Evolutionary conservation across 2,329 filamentous ascomycete genomes (phyloP), one percentile per base, ranked within the genome.

Genomic region (Aureobasidium sp.): DNA sequence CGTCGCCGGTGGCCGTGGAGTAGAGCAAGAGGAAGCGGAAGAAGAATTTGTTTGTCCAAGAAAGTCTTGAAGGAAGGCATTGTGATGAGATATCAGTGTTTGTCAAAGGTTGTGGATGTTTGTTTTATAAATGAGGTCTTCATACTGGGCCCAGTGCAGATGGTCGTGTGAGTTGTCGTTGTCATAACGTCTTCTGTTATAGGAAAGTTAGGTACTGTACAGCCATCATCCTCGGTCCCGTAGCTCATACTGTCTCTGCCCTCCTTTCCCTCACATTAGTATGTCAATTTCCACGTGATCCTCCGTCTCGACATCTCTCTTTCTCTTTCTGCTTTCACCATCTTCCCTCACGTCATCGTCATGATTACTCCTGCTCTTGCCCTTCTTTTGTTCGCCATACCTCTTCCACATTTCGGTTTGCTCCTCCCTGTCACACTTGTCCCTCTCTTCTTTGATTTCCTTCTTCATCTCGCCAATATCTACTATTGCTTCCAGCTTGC

Each of bases 381-480:
- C 17, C 17, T 49, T 49, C 6, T 6, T 22, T 11, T 7, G 17
- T 49, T 33, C 27, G 17, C 29, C 3, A 9, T 33, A 19, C 9
- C 8, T 33, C 6, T n/a, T 49, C 9, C 29, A 33, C 29, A 49
- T 6, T 9, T n/a, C 17, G 4, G 33, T 5, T 6, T 19, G 9
- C 17, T 49, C 47, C 5, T 49, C 11, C 33, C 11, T 24, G 12
- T 37, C 33, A 7, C 47, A 39, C 5, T 17, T 22, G 17, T 52
- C 49, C 31, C 15, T 50, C 31, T 33, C 31, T 27, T 35, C 27
- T 12, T 22, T 12, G 0, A 52, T 17, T 1, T 39, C 19, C 2
- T 39, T 22, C 14, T 17, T 24, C 33, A 52, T 24, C 15, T 74
- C 33, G 2, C 11, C 33, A 8, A 54, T 6, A 24, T 40, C 37